Evolutionary conservation across 495 filamentous ascomycete species (phyloP).

Genomic region (Niebla homalea): DNA sequence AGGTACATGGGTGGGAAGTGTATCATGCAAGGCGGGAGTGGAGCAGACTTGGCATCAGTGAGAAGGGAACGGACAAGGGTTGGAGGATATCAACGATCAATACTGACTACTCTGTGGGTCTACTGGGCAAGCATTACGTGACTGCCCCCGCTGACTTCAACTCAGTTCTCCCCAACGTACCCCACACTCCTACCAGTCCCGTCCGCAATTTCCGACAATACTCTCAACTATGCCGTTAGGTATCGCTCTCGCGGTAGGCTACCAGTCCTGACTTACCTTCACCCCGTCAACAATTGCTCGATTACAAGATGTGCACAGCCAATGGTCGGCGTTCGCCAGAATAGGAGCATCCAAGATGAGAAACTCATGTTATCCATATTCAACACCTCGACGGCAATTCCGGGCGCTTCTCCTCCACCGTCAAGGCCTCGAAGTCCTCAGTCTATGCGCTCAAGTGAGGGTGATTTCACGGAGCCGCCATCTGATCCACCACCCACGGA

Average conservation of each 20-base stretch:
- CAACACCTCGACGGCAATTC: slow-evolving; percentile 47
- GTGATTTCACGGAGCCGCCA: slow-evolving; percentile 32
- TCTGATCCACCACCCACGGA: slow-evolving; percentile 37
- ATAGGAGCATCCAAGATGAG: slow-evolving; percentile 91
- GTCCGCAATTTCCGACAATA: slow-evolving; percentile 83
- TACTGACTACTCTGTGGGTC: slow-evolving; percentile 54
- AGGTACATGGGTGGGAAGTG: slow-evolving; percentile 71
- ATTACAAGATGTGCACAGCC: slow-evolving; percentile 95
- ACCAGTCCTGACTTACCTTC: slow-evolving; percentile 80
- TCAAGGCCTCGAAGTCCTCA: slow-evolving; percentile 32
- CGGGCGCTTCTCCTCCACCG: slow-evolving; percentile 4
- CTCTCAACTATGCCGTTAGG: slow-evolving; percentile 80
- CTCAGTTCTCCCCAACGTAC: slow-evolving; percentile 87
- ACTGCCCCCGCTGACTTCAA: slow-evolving; percentile 18
- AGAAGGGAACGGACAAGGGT: slow-evolving; percentile 56
- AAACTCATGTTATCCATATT: slow-evolving; percentile 88
- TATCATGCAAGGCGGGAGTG: slow-evolving; percentile 79
- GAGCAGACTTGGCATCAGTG: slow-evolving; percentile 63
- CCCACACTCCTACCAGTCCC: slow-evolving; percentile 75
- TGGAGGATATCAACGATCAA: slow-evolving; percentile 94
- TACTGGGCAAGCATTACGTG: neutral
- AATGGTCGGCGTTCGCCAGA: slow-evolving; percentile 70
- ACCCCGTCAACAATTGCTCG: slow-evolving; percentile 92
- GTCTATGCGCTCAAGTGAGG: slow-evolving; percentile 39
- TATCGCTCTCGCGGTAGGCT: slow-evolving; percentile 83